Conservation (phyloP, 495 filamentous ascomycete genomes). For the Extremus antarcticus region DNA sequence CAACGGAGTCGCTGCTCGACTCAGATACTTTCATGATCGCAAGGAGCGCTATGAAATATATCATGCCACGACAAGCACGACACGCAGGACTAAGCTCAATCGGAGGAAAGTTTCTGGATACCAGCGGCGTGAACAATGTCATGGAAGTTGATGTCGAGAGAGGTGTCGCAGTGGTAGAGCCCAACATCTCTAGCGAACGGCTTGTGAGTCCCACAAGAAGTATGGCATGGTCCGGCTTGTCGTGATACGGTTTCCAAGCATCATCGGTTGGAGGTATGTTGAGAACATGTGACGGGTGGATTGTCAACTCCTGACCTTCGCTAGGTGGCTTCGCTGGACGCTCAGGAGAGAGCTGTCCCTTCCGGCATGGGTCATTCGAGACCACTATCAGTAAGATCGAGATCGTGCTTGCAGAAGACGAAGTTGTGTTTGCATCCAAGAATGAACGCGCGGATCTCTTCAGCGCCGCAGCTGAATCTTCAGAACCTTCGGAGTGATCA, state of each 20-base stretch:
- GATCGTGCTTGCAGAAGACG: conserved; percentile 44
- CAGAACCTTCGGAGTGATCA: conserved; percentile 46
- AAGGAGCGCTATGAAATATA: conserved; percentile 16
- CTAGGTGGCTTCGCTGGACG: conserved; percentile 46
- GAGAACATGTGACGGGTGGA: no score
- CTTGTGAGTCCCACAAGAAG: conserved; percentile 41
- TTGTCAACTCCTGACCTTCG: no score
- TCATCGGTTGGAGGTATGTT: conserved; percentile 46
- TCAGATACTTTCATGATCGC: conserved; percentile 6
- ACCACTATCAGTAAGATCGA: conserved; percentile 41
- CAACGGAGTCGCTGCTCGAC: no score
- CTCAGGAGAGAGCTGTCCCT: conserved; percentile 43
- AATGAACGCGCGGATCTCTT: conserved; percentile 38
- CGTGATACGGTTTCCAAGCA: conserved; percentile 50
- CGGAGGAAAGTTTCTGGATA: conserved; percentile 53
- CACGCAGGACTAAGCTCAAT: conserved; percentile 32
- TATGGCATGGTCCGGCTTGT: conserved; percentile 46
- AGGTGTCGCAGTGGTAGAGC: conserved; percentile 41
- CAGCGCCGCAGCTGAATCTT: conserved; percentile 39
- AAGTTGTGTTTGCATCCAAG: conserved; percentile 34
- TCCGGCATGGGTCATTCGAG: conserved; percentile 48
- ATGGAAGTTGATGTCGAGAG: conserved; percentile 30
- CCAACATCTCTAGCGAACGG: conserved; percentile 54
- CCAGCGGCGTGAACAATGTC: conserved; percentile 28
- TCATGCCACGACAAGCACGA: conserved; percentile 23